Evolutionary conservation across 768 basidiomycete genomes (phyloP), one percentile per base, ranked within the genome.

Genomic region (Paxillus involutus): DNA sequence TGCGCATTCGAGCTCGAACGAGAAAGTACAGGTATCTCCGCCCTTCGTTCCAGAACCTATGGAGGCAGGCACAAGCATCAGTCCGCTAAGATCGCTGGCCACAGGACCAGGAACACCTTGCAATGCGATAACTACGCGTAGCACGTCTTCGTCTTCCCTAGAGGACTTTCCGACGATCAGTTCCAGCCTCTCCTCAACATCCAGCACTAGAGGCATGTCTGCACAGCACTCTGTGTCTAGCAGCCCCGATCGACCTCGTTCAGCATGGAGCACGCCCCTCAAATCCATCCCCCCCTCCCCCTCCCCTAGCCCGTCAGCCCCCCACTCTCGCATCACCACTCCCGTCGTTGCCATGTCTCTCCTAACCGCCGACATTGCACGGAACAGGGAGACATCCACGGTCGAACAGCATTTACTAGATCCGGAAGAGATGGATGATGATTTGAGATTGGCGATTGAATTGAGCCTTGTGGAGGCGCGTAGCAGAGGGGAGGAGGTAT

Each of bases 391-490:
- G 10, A 7, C 6, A 4, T 6, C 58, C 1, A 44, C 35, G 11
- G 52, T 42, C 3, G 57, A 49, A 19, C n/a, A 3, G 26, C 6
- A 19, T 3, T 37, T 10, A 11, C 30, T 16, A 3, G 51, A 55
- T 32, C 4, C 14, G 6, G 76, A 75, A 10, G 77, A 79, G 14
- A 76, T 83, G 59, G 86, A 90, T 53, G 85, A 80, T 14, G 87
- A 89, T 58, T 59, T 90, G 65, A 75, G 70, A 46, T 78, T 83
- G 57, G 88, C 82, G 11, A 77, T 90, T 12, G 84, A 85, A 68
- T 64, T 90, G 67, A 90, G 89, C 64, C 75, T 90, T 24, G 85
- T 80, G 1, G 89, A 90, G 48, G 63, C 59, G 2, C 55, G 36
- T 40, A 62, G 63, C 37, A 57, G 41, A 24, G 59, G 44, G 0